Base-by-base conservation (phyloP, 2,329 filamentous ascomycete genomes). In the Scedosporium boydii region DNA sequence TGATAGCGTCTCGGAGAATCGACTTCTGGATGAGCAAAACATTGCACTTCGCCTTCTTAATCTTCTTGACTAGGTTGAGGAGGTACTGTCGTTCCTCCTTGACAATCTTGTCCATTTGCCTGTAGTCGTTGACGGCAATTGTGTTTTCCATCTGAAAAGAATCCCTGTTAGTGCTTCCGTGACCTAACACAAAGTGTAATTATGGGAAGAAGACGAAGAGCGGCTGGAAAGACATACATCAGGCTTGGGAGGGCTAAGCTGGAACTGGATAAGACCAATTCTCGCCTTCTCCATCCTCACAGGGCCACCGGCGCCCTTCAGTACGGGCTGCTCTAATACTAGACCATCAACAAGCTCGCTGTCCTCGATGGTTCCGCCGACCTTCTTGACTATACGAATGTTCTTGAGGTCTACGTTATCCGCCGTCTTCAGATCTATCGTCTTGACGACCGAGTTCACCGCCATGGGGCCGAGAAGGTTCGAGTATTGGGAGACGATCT, bases 21-120 rank as follows among this genome's bases (percentile, higher is more conserved):
- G 93, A 98, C 80, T 99, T 99, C 74, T 99, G 95, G 69, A 99
- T 98, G 68, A 99, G 82, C 55, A 98, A 87, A 53, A 99, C 95
- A 71, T 99, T 99, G 80, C 95, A 99, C 82, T 98, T 99, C 68
- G 95, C 93, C 84, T 98, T 99, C 81, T 98, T 97, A 77, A 99
- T 99, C 84, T 98, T 99, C 86, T 99, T 98, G 73, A 96, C 93
- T 86, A 99, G 90, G 82, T 98, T 98, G 64, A 99, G 85, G 67
- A 99, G 86, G 78, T 99, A 99, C 69, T 95, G 90, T 68, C 95
- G 91, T 81, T 99, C 95, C 79, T 99, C 95, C 80, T 99, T 99
- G 69, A 99, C 85, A 68, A 99, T 99, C 84, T 98, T 99, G 82
- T 99, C 95, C 95, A 99, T 99, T 76, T 99, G 95, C 72, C 95